phyloP scores from a whole-genome alignment of 164 flowering plant species.

The Aristolochia fimbriata region DNA sequence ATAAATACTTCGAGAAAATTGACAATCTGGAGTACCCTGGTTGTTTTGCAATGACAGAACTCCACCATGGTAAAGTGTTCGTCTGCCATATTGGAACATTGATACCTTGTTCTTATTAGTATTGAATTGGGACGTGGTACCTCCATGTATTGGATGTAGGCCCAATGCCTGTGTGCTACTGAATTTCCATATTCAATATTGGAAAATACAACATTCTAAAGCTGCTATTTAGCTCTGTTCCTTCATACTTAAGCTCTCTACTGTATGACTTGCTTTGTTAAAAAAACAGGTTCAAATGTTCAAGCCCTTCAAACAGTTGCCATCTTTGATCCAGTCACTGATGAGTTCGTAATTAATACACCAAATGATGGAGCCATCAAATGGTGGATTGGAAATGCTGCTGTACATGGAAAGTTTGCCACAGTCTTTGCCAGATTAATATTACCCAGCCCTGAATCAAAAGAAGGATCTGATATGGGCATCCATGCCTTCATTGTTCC shows the following conservation, averaged over 20 bases:
- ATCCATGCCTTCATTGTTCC: conserved; percentile 98
- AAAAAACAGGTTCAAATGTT: conserved; percentile 83
- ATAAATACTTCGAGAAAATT: conserved; percentile 72
- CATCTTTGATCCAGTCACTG: conserved; percentile 65
- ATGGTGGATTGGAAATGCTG: conserved; percentile 99
- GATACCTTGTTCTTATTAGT: too few relatives aligned
- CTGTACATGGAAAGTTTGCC: conserved; percentile 95
- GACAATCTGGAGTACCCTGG: conserved; percentile 82
- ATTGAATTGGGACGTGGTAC: too few relatives aligned
- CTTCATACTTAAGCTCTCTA: too few relatives aligned
- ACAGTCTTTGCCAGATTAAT: conserved; percentile 82
- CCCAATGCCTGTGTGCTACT: too few relatives aligned
- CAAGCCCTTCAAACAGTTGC: conserved; percentile 90
- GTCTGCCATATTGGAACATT: too few relatives aligned
- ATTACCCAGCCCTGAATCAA: conserved; percentile 57
- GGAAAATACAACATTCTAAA: too few relatives aligned
- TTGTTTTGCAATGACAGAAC: conserved; percentile 99
- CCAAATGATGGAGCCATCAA: conserved; percentile 96
- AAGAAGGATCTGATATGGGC: conserved; percentile 79
- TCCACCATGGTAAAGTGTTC: conserved; percentile 65
- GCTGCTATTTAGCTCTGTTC: too few relatives aligned
- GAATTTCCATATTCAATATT: too few relatives aligned
- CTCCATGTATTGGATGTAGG: too few relatives aligned
- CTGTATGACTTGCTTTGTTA: conserved; percentile 6
- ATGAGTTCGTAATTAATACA: conserved; percentile 80